Conservation (phyloP, 2,329 filamentous ascomycete genomes). For the Seiridium cupressi region DNA sequence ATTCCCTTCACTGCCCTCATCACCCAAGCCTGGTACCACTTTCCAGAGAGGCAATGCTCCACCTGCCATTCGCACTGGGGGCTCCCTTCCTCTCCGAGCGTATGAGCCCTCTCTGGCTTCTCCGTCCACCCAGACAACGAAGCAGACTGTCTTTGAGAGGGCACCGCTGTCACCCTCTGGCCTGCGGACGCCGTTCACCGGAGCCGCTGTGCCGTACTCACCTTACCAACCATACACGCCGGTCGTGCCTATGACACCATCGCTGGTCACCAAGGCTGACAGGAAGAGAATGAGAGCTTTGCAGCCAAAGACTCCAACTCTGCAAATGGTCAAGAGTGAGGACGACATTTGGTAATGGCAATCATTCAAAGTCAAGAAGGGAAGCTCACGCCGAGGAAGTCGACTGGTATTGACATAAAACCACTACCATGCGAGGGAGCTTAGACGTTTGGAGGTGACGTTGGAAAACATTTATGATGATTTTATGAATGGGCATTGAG, state of each 20-base stretch:
- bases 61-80: constrained; percentile 55
- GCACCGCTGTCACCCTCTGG: constrained; percentile 54
- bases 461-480: background rate
- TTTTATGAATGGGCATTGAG: background rate
- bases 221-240: constrained; percentile 80
- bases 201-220: constrained; percentile 65
- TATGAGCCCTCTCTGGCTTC: constrained; percentile 58
- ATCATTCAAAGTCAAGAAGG: background rate
- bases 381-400: constrained; percentile 4
- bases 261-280: constrained; percentile 68
- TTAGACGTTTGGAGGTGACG: background rate
- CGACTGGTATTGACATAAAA: background rate
- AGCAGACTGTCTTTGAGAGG: constrained; percentile 65
- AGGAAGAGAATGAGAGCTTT: constrained; percentile 66
- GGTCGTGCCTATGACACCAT: constrained; percentile 74
- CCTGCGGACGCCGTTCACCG: constrained; percentile 61
- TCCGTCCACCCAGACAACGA: constrained; percentile 51
- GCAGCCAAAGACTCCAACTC: constrained; percentile 61
- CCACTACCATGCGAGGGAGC: background rate
- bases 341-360: constrained; percentile 63
- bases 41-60: constrained; percentile 44
- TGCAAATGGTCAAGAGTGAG: constrained; percentile 59
- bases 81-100: constrained; percentile 58
- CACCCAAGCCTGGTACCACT: constrained; percentile 31
- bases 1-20: constrained; percentile 32